A percentile compares a stretch with the other conserved stretches of the same genome.
phyloP scores from a whole-genome alignment of 75 land plant species.

The Picea glauca region DNA sequence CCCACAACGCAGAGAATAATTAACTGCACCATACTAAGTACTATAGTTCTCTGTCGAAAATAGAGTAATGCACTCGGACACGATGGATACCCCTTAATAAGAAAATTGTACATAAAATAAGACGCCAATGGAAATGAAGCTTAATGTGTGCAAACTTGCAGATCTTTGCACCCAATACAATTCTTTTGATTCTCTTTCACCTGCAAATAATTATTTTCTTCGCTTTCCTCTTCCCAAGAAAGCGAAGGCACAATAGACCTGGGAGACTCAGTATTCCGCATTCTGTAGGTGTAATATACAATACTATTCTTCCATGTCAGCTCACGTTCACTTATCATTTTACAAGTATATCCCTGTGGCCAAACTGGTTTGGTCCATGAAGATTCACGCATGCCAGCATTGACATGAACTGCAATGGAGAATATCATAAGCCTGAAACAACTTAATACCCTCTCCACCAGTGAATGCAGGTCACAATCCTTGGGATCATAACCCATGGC shows the following conservation, averaged over 20 bases:
- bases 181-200: not conserved
- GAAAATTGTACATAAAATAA: no score
- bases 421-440: slow-evolving; percentile 58
- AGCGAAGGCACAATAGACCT: not conserved
- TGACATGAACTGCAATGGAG: slow-evolving; percentile 47
- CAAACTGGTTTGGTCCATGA: slow-evolving; percentile 18
- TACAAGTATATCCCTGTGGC: slow-evolving; percentile 30
- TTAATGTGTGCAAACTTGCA: not conserved
- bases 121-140: not conserved
- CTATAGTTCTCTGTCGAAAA: not conserved
- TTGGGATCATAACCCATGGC: slow-evolving; percentile 50
- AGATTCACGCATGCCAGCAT: slow-evolving; percentile 9
- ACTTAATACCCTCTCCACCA: slow-evolving; percentile 53
- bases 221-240: slow-evolving; percentile 3
- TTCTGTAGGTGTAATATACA: slow-evolving; percentile 41
- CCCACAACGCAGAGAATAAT: slow-evolving; percentile 3
- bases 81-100: not conserved
- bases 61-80: not conserved
- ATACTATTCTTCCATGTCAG: slow-evolving; percentile 33
- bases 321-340: slow-evolving; percentile 27
- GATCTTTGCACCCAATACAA: not conserved
- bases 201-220: not conserved
- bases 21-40: not conserved
- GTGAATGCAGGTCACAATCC: slow-evolving; percentile 16
- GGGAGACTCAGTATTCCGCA: not conserved